Evolutionary conservation across 257 asterid genomes (phyloP).

Genomic region (Lithospermum erythrorhizon): DNA sequence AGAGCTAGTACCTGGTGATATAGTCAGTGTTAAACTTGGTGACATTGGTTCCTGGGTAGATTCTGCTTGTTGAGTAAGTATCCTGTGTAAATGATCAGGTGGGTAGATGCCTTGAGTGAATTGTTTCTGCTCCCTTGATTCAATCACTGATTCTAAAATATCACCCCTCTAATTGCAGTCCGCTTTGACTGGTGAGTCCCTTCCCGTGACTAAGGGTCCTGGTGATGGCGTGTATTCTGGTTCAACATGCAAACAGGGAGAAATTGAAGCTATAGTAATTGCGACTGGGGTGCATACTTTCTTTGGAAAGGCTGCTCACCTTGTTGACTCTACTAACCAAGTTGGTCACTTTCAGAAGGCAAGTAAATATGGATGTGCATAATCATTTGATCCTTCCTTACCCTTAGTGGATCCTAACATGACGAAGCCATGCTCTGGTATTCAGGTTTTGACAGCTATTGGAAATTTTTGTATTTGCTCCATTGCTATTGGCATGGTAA

Average conservation of each 20-base stretch:
- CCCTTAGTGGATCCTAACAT: background rate
- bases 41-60: slow-evolving; percentile 92
- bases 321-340: slow-evolving; percentile 87
- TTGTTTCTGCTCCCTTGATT: background rate
- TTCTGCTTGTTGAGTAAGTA: slow-evolving; percentile 86
- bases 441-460: slow-evolving; percentile 86
- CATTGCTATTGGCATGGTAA: slow-evolving; percentile 84
- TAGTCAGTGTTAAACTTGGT: slow-evolving; percentile 81
- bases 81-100: slow-evolving; percentile 95
- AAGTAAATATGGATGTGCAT: slow-evolving; percentile 11
- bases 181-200: slow-evolving; percentile 95
- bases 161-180: slow-evolving; percentile 45
- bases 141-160: slow-evolving; percentile 2
- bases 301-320: slow-evolving; percentile 97
- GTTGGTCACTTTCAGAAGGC: slow-evolving; percentile 98
- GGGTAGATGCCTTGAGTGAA: slow-evolving; percentile 11
- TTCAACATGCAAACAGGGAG: slow-evolving; percentile 98
- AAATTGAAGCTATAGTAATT: slow-evolving; percentile 84
- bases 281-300: slow-evolving; percentile 98
- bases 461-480: slow-evolving; percentile 99
- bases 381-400: slow-evolving; percentile 1
- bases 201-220: slow-evolving; percentile 91
- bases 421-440: slow-evolving; percentile 9
- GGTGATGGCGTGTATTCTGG: slow-evolving; percentile 98
- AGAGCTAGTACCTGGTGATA: slow-evolving; percentile 81